Evolutionary conservation across 495 filamentous ascomycete species (phyloP).

Genomic region (Aspergillus conjunctus): DNA sequence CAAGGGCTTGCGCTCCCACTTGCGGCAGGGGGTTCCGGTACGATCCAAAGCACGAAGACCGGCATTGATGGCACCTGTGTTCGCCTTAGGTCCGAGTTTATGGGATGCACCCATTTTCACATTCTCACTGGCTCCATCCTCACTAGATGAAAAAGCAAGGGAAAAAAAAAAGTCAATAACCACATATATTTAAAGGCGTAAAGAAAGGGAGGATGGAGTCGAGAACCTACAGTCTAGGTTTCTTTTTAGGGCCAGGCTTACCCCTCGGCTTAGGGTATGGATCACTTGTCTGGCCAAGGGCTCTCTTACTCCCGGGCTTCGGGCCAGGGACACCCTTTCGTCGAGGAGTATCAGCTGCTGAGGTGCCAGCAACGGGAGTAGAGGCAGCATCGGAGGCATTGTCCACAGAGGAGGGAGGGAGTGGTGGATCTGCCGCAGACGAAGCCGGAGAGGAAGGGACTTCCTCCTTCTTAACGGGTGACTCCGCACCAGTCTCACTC

Average conservation of each 20-base stretch:
- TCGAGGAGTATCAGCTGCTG: slow-evolving; percentile 53
- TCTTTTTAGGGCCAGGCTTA: slow-evolving; percentile 95
- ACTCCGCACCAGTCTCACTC: slow-evolving; percentile 39
- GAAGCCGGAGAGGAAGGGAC: slow-evolving; percentile 48
- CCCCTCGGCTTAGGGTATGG: slow-evolving; percentile 66
- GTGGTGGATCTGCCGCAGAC: slow-evolving; percentile 49
- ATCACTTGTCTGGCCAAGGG: slow-evolving; percentile 59
- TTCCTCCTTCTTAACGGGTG: slow-evolving; percentile 47
- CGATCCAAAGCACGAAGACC: slow-evolving; percentile 91
- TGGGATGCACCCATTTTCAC: slow-evolving; percentile 53
- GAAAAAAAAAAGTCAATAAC: slow-evolving; percentile 16
- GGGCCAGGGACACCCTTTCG: slow-evolving; percentile 60
- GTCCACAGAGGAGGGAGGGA: slow-evolving; percentile 55
- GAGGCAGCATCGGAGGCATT: slow-evolving; percentile 57
- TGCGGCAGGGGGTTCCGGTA: slow-evolving; percentile 84
- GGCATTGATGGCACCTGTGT: slow-evolving; percentile 97
- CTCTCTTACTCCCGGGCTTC: slow-evolving; percentile 61
- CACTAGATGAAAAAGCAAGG: slow-evolving; percentile 45
- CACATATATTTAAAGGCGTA: background rate
- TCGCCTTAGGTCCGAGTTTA: slow-evolving; percentile 95
- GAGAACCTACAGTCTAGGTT: slow-evolving; percentile 79
- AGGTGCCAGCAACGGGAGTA: slow-evolving; percentile 55
- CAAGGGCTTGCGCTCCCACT: slow-evolving; percentile 82
- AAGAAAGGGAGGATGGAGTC: background rate
- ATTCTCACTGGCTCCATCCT: slow-evolving; percentile 61